Conservation (phyloP, 805 yeast genomes). For the Ogataea trehalophila region DNA sequence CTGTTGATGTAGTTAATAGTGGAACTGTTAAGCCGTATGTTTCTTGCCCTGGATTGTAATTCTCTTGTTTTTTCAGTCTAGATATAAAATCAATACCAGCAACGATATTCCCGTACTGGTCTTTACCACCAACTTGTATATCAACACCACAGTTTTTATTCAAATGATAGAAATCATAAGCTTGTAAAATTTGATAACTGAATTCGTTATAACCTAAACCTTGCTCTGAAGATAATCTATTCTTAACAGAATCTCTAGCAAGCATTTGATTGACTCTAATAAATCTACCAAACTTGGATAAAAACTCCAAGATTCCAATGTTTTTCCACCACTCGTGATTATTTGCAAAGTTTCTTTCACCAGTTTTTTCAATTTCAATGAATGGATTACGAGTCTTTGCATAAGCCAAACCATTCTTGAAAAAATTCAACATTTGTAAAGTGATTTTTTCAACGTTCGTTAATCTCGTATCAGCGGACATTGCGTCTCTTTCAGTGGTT, state of each 20-base stretch:
- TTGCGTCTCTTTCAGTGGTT: constrained; percentile 59
- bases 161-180: constrained; percentile 86
- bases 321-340: constrained; percentile 86
- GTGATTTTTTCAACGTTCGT: constrained; percentile 57
- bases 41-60: constrained; percentile 11
- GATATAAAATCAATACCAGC: constrained; percentile 90
- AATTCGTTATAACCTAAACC: constrained; percentile 95
- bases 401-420: constrained; percentile 56
- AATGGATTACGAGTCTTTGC: constrained; percentile 45
- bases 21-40: constrained; percentile 87
- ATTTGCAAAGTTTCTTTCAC: constrained; percentile 37
- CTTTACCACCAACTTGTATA: constrained; percentile 92
- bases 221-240: constrained; percentile 57
- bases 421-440: constrained; percentile 56
- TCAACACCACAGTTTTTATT: constrained; percentile 53
- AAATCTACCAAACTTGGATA: constrained; percentile 69
- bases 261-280: constrained; percentile 85
- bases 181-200: constrained; percentile 88
- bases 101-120: constrained; percentile 97
- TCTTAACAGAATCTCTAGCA: constrained; percentile 80
- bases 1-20: constrained; percentile 76
- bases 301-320: constrained; percentile 69
- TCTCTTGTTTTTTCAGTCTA: constrained; percentile 37
- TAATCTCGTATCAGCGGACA: constrained; percentile 48
- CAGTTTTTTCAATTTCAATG: constrained; percentile 7